Evolutionary conservation across 2,329 filamentous ascomycete species (phyloP).

Genomic region (Hymenoscyphus infarciens): DNA sequence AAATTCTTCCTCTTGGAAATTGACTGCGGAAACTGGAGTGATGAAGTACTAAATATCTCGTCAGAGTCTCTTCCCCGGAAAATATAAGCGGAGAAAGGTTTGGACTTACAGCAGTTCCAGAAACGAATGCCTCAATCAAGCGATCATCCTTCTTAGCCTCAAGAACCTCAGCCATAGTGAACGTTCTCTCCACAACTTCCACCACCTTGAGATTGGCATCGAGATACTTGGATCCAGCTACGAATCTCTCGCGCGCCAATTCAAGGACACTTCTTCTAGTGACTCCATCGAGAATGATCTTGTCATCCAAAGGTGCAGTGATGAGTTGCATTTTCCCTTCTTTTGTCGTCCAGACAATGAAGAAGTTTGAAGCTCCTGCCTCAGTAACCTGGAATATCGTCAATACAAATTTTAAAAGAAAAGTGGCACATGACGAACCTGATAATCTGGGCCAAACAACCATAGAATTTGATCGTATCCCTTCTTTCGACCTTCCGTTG

Average conservation of each 20-base stretch:
- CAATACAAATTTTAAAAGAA: slow-evolving; percentile 4
- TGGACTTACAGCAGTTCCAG: slow-evolving; percentile 63
- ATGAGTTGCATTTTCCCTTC: slow-evolving; percentile 66
- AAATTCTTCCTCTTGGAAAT: slow-evolving; percentile 62
- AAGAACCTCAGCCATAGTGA: slow-evolving; percentile 74
- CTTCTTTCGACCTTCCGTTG: slow-evolving; percentile 63
- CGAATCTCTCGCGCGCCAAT: slow-evolving; percentile 62
- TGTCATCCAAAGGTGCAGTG: slow-evolving; percentile 77
- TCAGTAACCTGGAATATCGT: slow-evolving; percentile 67
- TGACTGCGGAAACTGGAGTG: slow-evolving; percentile 63
- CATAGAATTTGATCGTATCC: slow-evolving; percentile 89
- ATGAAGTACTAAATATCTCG: slow-evolving; percentile 55
- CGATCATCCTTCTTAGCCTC: slow-evolving; percentile 71
- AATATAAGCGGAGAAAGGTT: background rate
- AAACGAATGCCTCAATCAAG: slow-evolving; percentile 78
- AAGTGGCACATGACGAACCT: slow-evolving; percentile 1
- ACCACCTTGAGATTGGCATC: slow-evolving; percentile 41
- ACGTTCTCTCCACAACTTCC: slow-evolving; percentile 76
- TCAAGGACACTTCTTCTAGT: slow-evolving; percentile 77
- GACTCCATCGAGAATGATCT: slow-evolving; percentile 82
- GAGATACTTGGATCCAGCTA: slow-evolving; percentile 33
- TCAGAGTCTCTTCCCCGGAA: background rate
- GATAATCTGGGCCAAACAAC: slow-evolving; percentile 69
- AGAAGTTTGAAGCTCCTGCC: slow-evolving; percentile 90
- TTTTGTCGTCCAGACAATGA: slow-evolving; percentile 70